A percentile compares a stretch with the other conserved stretches of the same genome.
Conservation (phyloP, 331 rosid genomes). For the Rhamnella rubrinervis region DNA sequence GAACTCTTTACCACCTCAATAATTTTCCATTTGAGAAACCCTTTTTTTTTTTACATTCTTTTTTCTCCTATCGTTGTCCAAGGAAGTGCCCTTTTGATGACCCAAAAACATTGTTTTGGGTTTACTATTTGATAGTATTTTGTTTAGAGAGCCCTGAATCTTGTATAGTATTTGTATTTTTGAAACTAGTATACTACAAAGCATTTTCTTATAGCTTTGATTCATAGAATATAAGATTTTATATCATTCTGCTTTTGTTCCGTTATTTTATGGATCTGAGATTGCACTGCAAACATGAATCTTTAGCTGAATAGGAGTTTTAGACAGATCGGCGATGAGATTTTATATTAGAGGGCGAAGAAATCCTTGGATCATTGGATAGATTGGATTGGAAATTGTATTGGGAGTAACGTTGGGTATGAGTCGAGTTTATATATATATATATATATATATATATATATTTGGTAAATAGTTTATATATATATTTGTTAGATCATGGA, state of each 20-base stretch:
- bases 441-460: neutral
- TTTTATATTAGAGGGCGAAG: conserved; percentile 1
- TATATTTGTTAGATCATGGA: conserved; percentile 82
- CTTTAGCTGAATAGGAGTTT: conserved; percentile 3
- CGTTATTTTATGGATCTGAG: no score
- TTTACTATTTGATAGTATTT: conserved; percentile 21
- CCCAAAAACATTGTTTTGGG: conserved; percentile 24
- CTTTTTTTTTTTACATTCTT: no score
- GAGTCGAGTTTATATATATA: conserved; percentile 10
- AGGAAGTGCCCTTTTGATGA: no score
- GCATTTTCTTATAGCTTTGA: no score
- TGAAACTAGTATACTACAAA: no score
- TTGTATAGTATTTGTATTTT: no score
- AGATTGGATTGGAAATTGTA: conserved; percentile 20
- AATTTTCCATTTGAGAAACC: neutral
- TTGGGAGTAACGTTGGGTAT: conserved; percentile 36
- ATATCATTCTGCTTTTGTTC: no score
- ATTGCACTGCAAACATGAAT: conserved; percentile 25
- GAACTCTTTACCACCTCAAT: conserved; percentile 15
- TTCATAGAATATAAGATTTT: no score
- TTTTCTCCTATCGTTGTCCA: no score
- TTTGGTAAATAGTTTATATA: no score
- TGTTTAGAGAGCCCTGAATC: no score
- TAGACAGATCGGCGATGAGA: conserved; percentile 28
- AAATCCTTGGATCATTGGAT: conserved; percentile 12